These are phyloP conservation scores for Termitomyces sp. DNA, from an alignment of 768 basidiomycete species.

Conservation along the genomic window DNA sequence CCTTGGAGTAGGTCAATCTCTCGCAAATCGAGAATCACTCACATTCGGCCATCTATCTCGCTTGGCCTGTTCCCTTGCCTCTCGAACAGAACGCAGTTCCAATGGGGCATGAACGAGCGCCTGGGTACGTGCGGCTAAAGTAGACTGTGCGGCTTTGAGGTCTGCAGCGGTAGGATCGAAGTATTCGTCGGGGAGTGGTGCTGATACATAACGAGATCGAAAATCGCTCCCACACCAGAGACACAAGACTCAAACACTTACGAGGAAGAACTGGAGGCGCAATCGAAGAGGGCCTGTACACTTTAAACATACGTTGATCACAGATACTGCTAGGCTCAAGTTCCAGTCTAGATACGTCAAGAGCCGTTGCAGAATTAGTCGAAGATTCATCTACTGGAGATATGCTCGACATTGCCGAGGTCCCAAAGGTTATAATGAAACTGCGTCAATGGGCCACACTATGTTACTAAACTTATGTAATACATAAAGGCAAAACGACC, in stretches of 20 bases:
- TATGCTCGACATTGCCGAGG: slow-evolving; percentile 7
- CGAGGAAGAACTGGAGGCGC: slow-evolving; percentile 22
- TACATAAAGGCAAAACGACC: slow-evolving; percentile 15
- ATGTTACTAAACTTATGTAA: slow-evolving; percentile 15
- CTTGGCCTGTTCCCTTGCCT: slow-evolving; percentile 54
- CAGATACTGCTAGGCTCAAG: neutral
- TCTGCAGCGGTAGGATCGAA: slow-evolving; percentile 70
- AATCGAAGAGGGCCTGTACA: slow-evolving; percentile 37
- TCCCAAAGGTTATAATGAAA: neutral
- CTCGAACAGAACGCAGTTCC: slow-evolving; percentile 55
- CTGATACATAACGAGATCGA: slow-evolving; percentile 18
- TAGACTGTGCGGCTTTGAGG: slow-evolving; percentile 59
- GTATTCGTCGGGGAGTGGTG: slow-evolving; percentile 63
- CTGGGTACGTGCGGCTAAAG: slow-evolving; percentile 54
- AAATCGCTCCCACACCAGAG: neutral
- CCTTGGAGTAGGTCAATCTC: neutral
- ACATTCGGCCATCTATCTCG: slow-evolving; percentile 72
- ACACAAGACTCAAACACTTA: slow-evolving; percentile 20
- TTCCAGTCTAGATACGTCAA: slow-evolving; percentile 1
- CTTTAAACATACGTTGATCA: slow-evolving; percentile 31
- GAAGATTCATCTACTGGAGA: slow-evolving; percentile 9
- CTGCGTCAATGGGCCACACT: slow-evolving; percentile 5
- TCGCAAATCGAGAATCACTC: slow-evolving; percentile 13
- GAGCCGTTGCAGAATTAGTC: neutral
- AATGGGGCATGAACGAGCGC: slow-evolving; percentile 67